Evolutionary conservation across 768 basidiomycete genomes (phyloP), one percentile per base, ranked within the genome.

Genomic region (Punctularia strigosozonata): DNA sequence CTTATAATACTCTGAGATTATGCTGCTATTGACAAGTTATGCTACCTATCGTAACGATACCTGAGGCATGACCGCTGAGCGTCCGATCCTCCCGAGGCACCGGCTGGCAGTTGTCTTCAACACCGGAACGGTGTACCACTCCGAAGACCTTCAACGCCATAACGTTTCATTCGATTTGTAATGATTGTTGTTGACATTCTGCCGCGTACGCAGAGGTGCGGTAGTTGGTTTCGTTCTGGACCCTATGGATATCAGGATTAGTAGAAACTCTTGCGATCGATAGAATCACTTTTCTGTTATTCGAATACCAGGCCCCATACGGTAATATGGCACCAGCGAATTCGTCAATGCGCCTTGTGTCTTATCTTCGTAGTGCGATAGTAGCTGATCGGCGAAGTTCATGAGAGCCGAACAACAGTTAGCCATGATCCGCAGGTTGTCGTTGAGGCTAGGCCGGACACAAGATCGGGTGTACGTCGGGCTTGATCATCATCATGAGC

Each of bases 391-490:
- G 7, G 87, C 84, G 23, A 99, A 66, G 59, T 94, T 97, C 85
- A 88, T 94, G 49, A 99, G 60, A 6, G 85, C 86, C 85, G 92
- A 95, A 52, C 91, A 95, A 57, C 88, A 94, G 61, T 94, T 94
- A 24, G 88, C 76, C 19, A 85, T 74, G 46, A 98, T 91, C 18
- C 91, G 68, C 2, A 90, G 81, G 46, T 69, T 79, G 58, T 85
- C 87, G 33, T 73, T 68, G 45, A 98, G 62, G 18, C 89, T 89
- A 98, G 70, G 6, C 86, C 89, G 7, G 78, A 70, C 41, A 98
- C 65, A 38, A 99, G 68, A 6, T 79, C 73, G 44, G 67, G 56
- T 95, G 89, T 2, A 83, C 73, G 47, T 92, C 88, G 2, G 85
- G 80, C 52, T 91, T 85, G 64, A 99, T 91, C 14, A 80, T 76